Conservation (phyloP, 1,284 basidiomycete genomes). For the Ganoderma resinaceum region DNA sequence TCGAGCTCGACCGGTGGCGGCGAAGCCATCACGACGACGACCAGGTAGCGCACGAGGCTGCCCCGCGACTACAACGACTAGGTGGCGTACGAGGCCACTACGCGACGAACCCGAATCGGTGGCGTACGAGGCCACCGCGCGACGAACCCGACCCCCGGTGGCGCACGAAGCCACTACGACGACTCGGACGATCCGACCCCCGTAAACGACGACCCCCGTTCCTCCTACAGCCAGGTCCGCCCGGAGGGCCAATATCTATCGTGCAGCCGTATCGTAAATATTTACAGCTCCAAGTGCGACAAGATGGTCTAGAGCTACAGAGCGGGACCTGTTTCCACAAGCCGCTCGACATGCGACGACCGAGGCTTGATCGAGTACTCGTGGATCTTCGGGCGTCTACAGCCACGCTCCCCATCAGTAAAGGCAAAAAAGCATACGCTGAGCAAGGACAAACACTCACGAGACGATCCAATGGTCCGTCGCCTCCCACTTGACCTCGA, state of each 20-base stretch:
- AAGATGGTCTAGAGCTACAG: too few relatives aligned
- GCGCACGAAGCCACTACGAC: too few relatives aligned
- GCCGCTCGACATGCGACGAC: not conserved
- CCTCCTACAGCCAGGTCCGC: too few relatives aligned
- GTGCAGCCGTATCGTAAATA: too few relatives aligned
- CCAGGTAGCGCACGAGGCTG: not conserved
- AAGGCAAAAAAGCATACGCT: not conserved
- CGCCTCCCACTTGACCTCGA: not conserved
- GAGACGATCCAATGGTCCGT: not conserved
- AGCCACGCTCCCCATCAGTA: too few relatives aligned
- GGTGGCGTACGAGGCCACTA: conserved; percentile 1
- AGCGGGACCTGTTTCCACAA: too few relatives aligned
- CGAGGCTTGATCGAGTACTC: not conserved
- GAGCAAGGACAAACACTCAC: not conserved
- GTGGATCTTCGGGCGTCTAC: not conserved
- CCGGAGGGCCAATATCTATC: too few relatives aligned
- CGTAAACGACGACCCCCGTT: too few relatives aligned
- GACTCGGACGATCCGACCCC: too few relatives aligned
- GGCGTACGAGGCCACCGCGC: not conserved
- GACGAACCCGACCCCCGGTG: too few relatives aligned
- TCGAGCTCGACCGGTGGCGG: conserved; percentile 10
- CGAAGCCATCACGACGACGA: conserved; percentile 10
- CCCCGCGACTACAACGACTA: not conserved
- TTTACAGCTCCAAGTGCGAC: too few relatives aligned
- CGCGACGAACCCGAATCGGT: not conserved